These are phyloP conservation scores for Exophiala oligosperma DNA, from an alignment of 2,329 filamentous ascomycete species.

Conservation along the genomic window DNA sequence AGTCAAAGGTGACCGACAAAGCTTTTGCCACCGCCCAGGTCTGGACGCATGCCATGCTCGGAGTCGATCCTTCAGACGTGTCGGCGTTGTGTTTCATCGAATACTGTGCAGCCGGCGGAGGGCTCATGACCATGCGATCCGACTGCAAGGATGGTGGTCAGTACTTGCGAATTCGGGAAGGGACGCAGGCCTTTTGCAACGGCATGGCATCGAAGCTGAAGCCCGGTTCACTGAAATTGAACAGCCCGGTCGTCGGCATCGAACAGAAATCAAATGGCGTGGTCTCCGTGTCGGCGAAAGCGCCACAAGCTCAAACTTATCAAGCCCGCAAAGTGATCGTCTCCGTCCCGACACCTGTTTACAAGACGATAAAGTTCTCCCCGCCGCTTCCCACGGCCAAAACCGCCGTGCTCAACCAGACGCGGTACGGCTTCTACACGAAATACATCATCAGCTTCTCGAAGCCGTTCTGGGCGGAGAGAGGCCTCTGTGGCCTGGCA, in stretches of 20 bases:
- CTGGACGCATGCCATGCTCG: conserved; percentile 47
- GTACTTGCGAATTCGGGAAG: conserved; percentile 51
- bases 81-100: conserved; percentile 57
- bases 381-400: conserved; percentile 49
- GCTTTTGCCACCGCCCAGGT: conserved; percentile 39
- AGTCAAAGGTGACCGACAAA: conserved; percentile 29
- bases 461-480: conserved; percentile 46
- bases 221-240: conserved; percentile 30
- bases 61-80: conserved; percentile 51
- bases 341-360: conserved; percentile 49
- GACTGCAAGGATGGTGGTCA: conserved; percentile 56
- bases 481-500: conserved; percentile 39
- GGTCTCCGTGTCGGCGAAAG: conserved; percentile 16
- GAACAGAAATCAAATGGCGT: conserved; percentile 31
- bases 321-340: conserved; percentile 49
- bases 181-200: conserved; percentile 46
- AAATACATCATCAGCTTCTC: conserved; percentile 52
- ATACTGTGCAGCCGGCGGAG: conserved; percentile 55
- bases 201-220: conserved; percentile 40
- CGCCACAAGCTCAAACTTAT: conserved; percentile 28
- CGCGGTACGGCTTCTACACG: conserved; percentile 49
- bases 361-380: conserved; percentile 48
- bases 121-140: conserved; percentile 54
- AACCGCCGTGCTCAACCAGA: conserved; percentile 36
- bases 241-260: conserved; percentile 34